Evolutionary conservation across 2,329 filamentous ascomycete genomes (phyloP).

Genomic region (Tolypocladium album): DNA sequence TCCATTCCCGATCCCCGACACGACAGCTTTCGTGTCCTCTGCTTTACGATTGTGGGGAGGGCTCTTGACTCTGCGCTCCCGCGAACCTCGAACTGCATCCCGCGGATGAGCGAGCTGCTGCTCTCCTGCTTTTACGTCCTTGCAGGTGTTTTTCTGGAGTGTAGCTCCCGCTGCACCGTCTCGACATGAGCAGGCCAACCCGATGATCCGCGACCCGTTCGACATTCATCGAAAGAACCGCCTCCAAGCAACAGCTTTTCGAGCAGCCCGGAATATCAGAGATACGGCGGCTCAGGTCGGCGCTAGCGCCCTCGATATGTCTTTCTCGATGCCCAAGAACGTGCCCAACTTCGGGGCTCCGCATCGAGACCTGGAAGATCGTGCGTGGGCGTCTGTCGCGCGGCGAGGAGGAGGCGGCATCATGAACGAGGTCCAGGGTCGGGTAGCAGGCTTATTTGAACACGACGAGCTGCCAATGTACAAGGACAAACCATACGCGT

Average conservation of each 20-base stretch:
- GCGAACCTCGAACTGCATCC: not conserved
- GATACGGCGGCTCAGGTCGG: slow-evolving; percentile 38
- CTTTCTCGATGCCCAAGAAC: slow-evolving; percentile 58
- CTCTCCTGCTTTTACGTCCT: not conserved
- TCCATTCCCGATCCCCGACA: not conserved
- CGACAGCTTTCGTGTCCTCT: not conserved
- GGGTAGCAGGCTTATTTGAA: slow-evolving; percentile 55
- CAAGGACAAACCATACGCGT: slow-evolving; percentile 92
- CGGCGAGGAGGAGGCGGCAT: slow-evolving; percentile 26
- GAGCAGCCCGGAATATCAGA: slow-evolving; percentile 30
- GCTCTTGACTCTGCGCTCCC: not conserved
- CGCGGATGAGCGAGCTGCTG: not conserved
- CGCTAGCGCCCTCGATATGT: slow-evolving; percentile 43
- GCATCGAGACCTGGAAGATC: slow-evolving; percentile 55
- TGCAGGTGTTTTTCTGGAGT: not conserved
- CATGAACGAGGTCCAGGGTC: slow-evolving; percentile 46
- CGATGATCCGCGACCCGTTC: slow-evolving; percentile 35
- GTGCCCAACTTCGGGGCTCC: slow-evolving; percentile 58
- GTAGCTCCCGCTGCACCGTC: not conserved
- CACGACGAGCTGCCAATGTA: slow-evolving; percentile 70
- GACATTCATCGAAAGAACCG: slow-evolving; percentile 31
- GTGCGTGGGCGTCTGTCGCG: slow-evolving; percentile 46
- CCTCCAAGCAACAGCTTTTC: slow-evolving; percentile 36
- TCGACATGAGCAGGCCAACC: slow-evolving; percentile 17
- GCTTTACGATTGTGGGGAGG: not conserved